Conservation (phyloP, 2,329 filamentous ascomycete genomes). For the Aspergillus pseudoglaucus region DNA sequence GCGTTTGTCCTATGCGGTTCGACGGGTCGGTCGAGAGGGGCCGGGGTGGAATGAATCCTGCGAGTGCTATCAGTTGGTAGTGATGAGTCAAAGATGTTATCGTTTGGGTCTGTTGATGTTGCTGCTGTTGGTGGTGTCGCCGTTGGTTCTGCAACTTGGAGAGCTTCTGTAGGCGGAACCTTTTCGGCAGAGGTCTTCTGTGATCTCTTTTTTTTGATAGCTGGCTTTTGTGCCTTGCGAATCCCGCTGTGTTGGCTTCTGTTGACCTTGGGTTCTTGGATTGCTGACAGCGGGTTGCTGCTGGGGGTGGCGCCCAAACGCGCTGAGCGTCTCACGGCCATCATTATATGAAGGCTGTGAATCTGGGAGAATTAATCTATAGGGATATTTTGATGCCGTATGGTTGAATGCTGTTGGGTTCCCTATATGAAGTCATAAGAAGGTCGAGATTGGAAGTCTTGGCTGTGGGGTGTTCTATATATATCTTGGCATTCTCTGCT, state of each 20-base stretch:
- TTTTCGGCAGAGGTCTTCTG: not conserved
- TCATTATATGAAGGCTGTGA: slow-evolving; percentile 15
- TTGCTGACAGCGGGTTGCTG: slow-evolving; percentile 12
- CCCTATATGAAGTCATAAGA: no score
- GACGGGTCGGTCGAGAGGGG: slow-evolving; percentile 38
- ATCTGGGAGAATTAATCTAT: no score
- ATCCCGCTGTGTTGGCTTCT: slow-evolving; percentile 21
- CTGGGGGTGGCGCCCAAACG: slow-evolving; percentile 34
- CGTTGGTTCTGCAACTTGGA: not conserved
- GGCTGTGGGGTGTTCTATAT: no score
- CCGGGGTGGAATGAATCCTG: slow-evolving; percentile 42
- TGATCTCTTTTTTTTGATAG: slow-evolving; percentile 20
- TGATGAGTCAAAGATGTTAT: slow-evolving; percentile 21
- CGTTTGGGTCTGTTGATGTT: slow-evolving; percentile 6
- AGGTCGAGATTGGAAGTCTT: no score
- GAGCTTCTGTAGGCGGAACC: not conserved
- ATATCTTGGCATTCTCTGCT: no score
- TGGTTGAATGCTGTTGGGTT: no score
- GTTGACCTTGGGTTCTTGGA: slow-evolving; percentile 11
- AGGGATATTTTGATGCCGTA: no score
- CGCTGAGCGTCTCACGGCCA: slow-evolving; percentile 50
- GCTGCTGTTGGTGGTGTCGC: not conserved
- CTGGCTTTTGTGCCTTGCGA: slow-evolving; percentile 23
- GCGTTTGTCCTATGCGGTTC: slow-evolving; percentile 45
- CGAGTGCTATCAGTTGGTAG: slow-evolving; percentile 15